A percentile compares a stretch with the other conserved stretches of the same genome.
Evolutionary conservation across 352 stramenopile genomes (phyloP).

Genomic region (Phytopythium aichiense): DNA sequence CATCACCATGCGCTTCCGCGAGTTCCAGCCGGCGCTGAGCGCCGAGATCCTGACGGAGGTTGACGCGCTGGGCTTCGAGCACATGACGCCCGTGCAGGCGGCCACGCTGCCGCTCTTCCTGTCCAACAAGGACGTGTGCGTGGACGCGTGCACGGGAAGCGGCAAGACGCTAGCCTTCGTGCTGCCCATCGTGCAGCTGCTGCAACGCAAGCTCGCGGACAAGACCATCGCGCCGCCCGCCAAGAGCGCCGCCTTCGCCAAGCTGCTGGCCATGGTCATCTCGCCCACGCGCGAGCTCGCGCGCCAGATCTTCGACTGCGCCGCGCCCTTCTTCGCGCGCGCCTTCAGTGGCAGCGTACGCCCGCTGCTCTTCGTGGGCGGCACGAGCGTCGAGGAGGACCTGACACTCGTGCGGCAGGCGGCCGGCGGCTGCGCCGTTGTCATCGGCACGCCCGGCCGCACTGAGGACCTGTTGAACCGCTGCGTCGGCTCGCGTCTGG

Average conservation of each 20-base stretch:
- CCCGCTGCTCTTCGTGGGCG: constrained; percentile 88
- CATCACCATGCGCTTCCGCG: constrained; percentile 68
- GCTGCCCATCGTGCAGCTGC: constrained; percentile 91
- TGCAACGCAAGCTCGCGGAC: constrained; percentile 64
- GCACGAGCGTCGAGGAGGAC: constrained; percentile 87
- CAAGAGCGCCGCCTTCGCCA: constrained; percentile 45
- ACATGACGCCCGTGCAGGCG: constrained; percentile 92
- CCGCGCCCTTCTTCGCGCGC: constrained; percentile 51
- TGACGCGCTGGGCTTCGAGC: constrained; percentile 76
- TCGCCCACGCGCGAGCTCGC: constrained; percentile 89
- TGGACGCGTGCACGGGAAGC: constrained; percentile 93
- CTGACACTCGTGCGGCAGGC: constrained; percentile 54
- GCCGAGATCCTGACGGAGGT: constrained; percentile 65
- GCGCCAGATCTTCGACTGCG: constrained; percentile 79
- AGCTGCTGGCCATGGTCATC: constrained; percentile 82
- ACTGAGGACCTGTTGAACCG: constrained; percentile 86
- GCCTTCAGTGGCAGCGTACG: constrained; percentile 58
- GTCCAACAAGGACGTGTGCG: constrained; percentile 92
- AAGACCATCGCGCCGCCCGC: constrained; percentile 49
- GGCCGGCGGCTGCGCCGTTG: constrained; percentile 60
- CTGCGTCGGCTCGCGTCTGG: constrained; percentile 72
- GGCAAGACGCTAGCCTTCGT: constrained; percentile 96
- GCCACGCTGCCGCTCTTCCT: constrained; percentile 92
- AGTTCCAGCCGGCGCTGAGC: constrained; percentile 79
- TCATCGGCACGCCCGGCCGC: constrained; percentile 81